Conservation (phyloP, 352 stramenopile genomes). For the Discostella stelligera region DNA sequence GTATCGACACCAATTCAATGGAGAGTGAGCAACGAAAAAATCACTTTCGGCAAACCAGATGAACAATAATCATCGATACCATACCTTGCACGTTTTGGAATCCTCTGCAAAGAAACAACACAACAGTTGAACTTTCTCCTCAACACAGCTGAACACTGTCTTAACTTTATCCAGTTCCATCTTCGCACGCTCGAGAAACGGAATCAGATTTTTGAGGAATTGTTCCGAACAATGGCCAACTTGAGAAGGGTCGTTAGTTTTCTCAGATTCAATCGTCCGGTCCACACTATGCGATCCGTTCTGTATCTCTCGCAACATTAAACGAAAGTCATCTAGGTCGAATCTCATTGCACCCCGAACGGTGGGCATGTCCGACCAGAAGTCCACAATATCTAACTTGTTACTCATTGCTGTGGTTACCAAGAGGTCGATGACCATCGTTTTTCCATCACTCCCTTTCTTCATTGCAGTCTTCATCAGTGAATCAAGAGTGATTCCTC, state of each 20-base stretch:
- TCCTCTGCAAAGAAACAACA: constrained; percentile 56
- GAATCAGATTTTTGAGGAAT: constrained; percentile 25
- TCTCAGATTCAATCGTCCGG: constrained; percentile 28
- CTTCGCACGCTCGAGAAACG: constrained; percentile 27
- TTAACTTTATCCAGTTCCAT: constrained; percentile 24
- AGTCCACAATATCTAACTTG: constrained; percentile 29
- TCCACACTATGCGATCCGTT: constrained; percentile 21
- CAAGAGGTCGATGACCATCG: constrained; percentile 47
- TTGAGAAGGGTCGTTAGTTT: constrained; percentile 23
- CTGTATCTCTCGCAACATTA: constrained; percentile 34
- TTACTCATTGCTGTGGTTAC: constrained; percentile 30
- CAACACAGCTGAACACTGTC: constrained; percentile 19
- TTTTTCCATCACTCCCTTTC: constrained; percentile 50
- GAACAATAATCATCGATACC: no score
- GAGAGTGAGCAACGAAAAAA: neutral
- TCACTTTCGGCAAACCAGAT: neutral
- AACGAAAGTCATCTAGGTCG: constrained; percentile 35
- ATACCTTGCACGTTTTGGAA: constrained; percentile 30
- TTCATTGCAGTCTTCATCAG: constrained; percentile 51
- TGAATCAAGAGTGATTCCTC: constrained; percentile 51
- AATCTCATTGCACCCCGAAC: constrained; percentile 36
- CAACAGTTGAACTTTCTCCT: constrained; percentile 16
- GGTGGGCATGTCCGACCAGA: constrained; percentile 32
- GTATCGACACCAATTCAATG: neutral
- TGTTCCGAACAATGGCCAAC: constrained; percentile 11